These are phyloP conservation scores for Chrysanthemum seticuspe DNA, from an alignment of 129 eudicot genomes.

Conservation along the genomic window DNA sequence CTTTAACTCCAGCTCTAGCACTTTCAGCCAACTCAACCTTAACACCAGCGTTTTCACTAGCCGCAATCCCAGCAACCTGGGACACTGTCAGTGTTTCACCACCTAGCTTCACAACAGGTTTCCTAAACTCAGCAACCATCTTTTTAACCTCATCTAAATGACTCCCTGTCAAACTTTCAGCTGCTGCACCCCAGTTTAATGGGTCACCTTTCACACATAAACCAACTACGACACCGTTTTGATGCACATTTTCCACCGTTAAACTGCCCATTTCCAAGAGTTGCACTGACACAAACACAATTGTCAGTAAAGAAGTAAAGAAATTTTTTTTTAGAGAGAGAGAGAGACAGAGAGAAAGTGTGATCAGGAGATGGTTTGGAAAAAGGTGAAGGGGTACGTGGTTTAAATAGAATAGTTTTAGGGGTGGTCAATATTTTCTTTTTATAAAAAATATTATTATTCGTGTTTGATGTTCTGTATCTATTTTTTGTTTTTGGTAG, in stretches of 20 bases:
- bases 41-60: constrained; percentile 34
- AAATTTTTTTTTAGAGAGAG: not conserved
- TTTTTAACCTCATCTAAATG: constrained; percentile 74
- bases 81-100: constrained; percentile 61
- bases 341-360: not conserved
- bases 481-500: constrained; percentile 11
- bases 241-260: constrained; percentile 30
- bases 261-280: constrained; percentile 35
- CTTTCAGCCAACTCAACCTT: constrained; percentile 74
- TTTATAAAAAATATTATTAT: not conserved
- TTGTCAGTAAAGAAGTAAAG: not conserved
- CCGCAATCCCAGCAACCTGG: constrained; percentile 73
- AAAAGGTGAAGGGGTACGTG: constrained; percentile 15
- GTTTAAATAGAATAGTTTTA: constrained; percentile 24
- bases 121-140: constrained; percentile 83
- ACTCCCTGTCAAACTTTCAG: constrained; percentile 67
- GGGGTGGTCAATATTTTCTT: not conserved
- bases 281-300: not conserved
- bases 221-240: constrained; percentile 18
- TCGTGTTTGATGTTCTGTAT: not conserved
- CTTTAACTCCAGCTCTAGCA: constrained; percentile 47
- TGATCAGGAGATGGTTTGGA: constrained; percentile 8
- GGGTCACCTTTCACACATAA: constrained; percentile 60
- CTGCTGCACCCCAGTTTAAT: constrained; percentile 72
- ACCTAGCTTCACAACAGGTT: constrained; percentile 62